Evolutionary conservation across 208 protist genomes (phyloP), one percentile per base, ranked within the genome.

Genomic region (Wallacemonas sp.): DNA sequence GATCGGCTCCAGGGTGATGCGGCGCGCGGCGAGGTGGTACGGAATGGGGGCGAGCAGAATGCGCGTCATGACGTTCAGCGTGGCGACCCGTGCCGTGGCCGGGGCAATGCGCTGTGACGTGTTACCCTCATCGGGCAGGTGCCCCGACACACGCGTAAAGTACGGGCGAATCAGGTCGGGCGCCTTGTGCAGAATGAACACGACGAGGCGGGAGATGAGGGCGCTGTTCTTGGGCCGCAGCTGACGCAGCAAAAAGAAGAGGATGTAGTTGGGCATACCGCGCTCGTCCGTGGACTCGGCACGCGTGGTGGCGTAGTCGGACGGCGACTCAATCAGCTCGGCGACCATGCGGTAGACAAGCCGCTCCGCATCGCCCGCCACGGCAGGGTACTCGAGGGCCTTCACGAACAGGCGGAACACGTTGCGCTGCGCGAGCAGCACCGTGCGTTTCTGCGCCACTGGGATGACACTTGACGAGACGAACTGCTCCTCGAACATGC

Each of bases 251-350:
- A 96, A 76, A 39, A 92, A 84, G 62, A 96, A 94, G 54, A 96
- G 83, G 24, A 93, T 56, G 57, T 86, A 94, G 70, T 96, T 96
- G 29, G 91, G 91, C 91, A 96, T 94, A 26, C 91, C 91, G 24
- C 77, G 75, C 26, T 85, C 82, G 44, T 94, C 88, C 11, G 78
- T 76, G 19, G 80, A 58, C 63, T 96, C 88, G 17, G 85, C 61
- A 21, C 83, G 83, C 27, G 76, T 81, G 56, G 77, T 81, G 54
- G 84, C 74, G 81, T 94, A 96, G 74, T 96, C 86, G 23, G 82
- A 65, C 5, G 88, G 87, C 4, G 84, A 91, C 58, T 96, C 91
- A 21, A 85, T 66, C 30, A 93, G 63, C 48, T 93, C 87, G 19
- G 83, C 68, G 12, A 85, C 80, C 34, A 93, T 64, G n/a, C 71